These are phyloP conservation scores for Suhomyces panamericanus DNA, from an alignment of 1,139 yeast species.

Conservation along the genomic window DNA sequence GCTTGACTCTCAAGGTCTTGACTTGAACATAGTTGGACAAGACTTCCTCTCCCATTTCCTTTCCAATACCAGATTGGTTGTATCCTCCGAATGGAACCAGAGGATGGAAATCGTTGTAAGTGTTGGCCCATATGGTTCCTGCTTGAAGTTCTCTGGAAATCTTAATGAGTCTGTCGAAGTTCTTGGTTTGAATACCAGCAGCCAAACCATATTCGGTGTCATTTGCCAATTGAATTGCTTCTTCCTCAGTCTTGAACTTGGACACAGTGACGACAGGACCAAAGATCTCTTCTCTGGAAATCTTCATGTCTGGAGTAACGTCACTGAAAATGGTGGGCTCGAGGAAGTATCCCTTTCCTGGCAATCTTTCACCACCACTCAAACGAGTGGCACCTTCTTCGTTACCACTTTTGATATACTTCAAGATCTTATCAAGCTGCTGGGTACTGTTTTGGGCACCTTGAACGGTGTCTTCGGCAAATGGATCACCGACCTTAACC, in stretches of 20 bases:
- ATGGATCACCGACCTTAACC: constrained; percentile 18
- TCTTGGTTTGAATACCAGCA: constrained; percentile 13
- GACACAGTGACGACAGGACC: constrained; percentile 31
- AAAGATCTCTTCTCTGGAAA: constrained; percentile 31
- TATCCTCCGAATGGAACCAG: constrained; percentile 34
- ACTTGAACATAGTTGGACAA: constrained; percentile 27
- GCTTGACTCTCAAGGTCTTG: constrained; percentile 26
- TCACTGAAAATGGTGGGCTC: constrained; percentile 31
- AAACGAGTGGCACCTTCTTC: constrained; percentile 26
- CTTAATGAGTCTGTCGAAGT: constrained; percentile 47
- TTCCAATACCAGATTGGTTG: constrained; percentile 31
- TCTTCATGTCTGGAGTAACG: constrained; percentile 27
- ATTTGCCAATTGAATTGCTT: constrained; percentile 27
- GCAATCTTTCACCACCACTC: constrained; percentile 26
- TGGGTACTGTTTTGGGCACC: constrained; percentile 24
- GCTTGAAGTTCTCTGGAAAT: constrained; percentile 27
- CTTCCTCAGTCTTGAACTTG: constrained; percentile 30
- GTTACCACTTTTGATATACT: constrained; percentile 15
- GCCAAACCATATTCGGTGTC: constrained; percentile 18
- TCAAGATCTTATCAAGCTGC: constrained; percentile 22
- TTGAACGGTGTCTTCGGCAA: constrained; percentile 19
- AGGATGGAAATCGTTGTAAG: constrained; percentile 30
- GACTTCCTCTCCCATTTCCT: constrained; percentile 31
- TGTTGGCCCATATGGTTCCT: constrained; percentile 32
- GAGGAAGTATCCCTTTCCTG: constrained; percentile 27